Conservation (phyloP, 441 rosid species). For the Francoa sonchifolia region DNA sequence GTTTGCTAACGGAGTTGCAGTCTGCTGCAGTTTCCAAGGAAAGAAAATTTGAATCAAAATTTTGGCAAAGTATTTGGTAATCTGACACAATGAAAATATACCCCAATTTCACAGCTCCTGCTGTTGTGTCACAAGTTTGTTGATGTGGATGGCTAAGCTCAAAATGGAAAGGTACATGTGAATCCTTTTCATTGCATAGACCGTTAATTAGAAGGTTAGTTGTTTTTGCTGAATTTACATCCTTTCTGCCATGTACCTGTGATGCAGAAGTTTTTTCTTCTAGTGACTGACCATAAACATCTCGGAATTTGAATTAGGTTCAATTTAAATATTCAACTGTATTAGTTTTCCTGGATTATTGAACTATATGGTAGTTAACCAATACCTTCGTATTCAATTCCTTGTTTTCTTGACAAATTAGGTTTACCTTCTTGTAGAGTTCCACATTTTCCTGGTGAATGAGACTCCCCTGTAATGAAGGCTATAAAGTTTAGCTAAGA, state of each 20-base stretch:
- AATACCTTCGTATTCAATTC: constrained; percentile 41
- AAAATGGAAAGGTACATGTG: constrained; percentile 53
- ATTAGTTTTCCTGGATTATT: constrained; percentile 5
- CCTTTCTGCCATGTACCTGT: constrained; percentile 64
- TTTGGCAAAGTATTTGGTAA: constrained; percentile 3
- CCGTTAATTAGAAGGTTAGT: constrained; percentile 32
- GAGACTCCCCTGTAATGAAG: constrained; percentile 50
- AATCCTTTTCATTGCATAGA: constrained; percentile 36
- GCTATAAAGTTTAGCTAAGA: constrained; percentile 9
- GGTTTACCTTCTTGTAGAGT: constrained; percentile 73
- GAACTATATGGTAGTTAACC: constrained; percentile 4
- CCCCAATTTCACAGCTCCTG: constrained; percentile 41
- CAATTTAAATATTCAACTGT: constrained; percentile 6
- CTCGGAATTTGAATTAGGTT: constrained; percentile 7
- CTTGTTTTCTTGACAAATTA: constrained; percentile 46
- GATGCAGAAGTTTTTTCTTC: constrained; percentile 13
- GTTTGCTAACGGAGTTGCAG: constrained; percentile 44
- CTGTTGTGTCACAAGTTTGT: constrained; percentile 33
- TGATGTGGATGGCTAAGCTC: constrained; percentile 87
- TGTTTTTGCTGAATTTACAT: constrained; percentile 33
- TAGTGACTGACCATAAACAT: constrained; percentile 16
- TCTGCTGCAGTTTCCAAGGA: constrained; percentile 34
- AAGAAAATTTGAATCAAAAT: constrained; percentile 16
- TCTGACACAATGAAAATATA: constrained; percentile 7
- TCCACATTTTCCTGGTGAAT: constrained; percentile 79